Conservation (phyloP, 2,329 filamentous ascomycete genomes). For the Exophiala phaeomuriformis region DNA sequence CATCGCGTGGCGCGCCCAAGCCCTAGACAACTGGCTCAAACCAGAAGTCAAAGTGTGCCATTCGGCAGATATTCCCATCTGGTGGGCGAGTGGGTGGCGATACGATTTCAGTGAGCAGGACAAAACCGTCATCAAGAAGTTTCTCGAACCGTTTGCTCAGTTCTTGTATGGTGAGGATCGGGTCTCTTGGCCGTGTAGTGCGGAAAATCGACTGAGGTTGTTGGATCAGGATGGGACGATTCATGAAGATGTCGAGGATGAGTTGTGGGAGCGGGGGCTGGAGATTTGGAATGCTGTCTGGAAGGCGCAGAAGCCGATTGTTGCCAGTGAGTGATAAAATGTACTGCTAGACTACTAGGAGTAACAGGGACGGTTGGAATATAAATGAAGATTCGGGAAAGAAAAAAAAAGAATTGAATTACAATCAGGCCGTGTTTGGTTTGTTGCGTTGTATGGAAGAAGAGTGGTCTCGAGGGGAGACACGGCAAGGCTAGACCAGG, state of each 20-base stretch:
- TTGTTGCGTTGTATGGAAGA: too few species aligned
- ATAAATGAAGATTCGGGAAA: too few species aligned
- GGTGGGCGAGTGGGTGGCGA: slow-evolving; percentile 26
- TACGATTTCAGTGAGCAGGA: slow-evolving; percentile 21
- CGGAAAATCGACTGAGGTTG: slow-evolving; percentile 13
- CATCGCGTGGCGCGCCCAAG: slow-evolving; percentile 26
- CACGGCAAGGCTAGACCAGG: too few species aligned
- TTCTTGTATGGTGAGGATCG: slow-evolving; percentile 21
- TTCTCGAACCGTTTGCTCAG: slow-evolving; percentile 24
- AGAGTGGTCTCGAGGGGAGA: too few species aligned
- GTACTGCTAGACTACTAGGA: not conserved
- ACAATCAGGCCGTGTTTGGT: too few species aligned
- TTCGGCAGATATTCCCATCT: slow-evolving; percentile 24
- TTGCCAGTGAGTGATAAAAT: slow-evolving; percentile 11
- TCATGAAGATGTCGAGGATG: slow-evolving; percentile 22
- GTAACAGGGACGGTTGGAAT: too few species aligned
- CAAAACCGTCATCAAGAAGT: slow-evolving; percentile 13
- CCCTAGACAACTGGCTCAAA: slow-evolving; percentile 21
- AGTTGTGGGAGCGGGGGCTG: slow-evolving; percentile 24
- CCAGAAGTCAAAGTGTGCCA: slow-evolving; percentile 25
- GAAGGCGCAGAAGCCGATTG: slow-evolving; percentile 18
- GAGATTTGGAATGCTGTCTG: slow-evolving; percentile 22
- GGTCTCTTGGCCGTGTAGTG: slow-evolving; percentile 6
- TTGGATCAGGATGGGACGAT: slow-evolving; percentile 20
- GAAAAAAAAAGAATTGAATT: too few species aligned